Evolutionary conservation across 2,329 filamentous ascomycete genomes (phyloP), one percentile per base, ranked within the genome.

Genomic region (Penicillium sp.): DNA sequence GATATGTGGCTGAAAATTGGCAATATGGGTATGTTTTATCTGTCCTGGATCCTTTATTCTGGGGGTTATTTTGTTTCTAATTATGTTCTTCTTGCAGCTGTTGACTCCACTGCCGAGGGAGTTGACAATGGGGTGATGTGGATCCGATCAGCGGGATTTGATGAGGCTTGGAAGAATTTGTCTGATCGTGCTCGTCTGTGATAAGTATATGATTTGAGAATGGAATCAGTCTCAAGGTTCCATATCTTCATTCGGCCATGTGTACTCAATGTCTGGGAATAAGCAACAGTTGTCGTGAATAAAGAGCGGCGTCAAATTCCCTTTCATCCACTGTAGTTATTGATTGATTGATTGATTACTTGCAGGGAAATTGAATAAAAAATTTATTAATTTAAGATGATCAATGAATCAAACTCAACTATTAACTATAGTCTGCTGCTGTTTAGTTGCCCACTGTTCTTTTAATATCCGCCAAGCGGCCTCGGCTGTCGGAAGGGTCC

Each of bases 1-100:
- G 70, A 75, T 54, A 74, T 74, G 69, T 80, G 77, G 77, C 59
- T 77, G 52, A 72, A 72, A 59, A 66, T 78, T 58, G 77, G 65
- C 3, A 76, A 79, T 55, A 75, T 78, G 73, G 73, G 75, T 71
- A 66, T 65, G 71, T 40, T 7, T 26, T 2, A n/a, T n/a, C n/a
- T n/a, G n/a, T n/a, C n/a, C 11, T 33, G 5, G 11, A 39, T 9
- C n/a, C 45, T 26, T 56, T 16, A 24, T 49, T 21, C 52, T 18
- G 19, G 46, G 26, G 19, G 13, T 16, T 9, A 16, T 8, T 36
- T 13, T n/a, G 8, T 28, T 40, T 19, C 49, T 60, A 26, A 57
- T 51, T 47, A 9, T 16, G 51, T 13, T 49, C 39, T 24, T 33
- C 49, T 16, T 39, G 56, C 58, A 76, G 74, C 68, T 33, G 66